Percentiles rank a stretch among this genome's conserved stretches.
phyloP scores from a whole-genome alignment of 441 rosid species.

The Adansonia madagascariensis region DNA sequence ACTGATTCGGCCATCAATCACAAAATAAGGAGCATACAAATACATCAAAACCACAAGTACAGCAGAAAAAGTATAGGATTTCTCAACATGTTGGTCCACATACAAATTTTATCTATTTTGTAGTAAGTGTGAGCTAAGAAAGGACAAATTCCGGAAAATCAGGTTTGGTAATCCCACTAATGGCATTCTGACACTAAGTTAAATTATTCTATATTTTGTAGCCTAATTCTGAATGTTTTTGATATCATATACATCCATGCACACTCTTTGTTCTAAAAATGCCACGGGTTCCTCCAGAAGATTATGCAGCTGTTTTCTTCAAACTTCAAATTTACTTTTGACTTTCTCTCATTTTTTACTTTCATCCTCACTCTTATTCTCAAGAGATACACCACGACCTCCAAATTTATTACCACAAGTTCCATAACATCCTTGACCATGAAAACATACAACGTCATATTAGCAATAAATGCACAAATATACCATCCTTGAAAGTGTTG shows the following conservation, averaged over 20 bases:
- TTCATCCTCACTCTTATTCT: slow-evolving; percentile 16
- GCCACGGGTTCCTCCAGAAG: background rate
- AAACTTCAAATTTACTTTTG: slow-evolving; percentile 6
- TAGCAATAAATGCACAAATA: slow-evolving; percentile 13
- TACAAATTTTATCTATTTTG: slow-evolving; percentile 8
- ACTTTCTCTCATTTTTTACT: background rate
- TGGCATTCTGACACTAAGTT: background rate
- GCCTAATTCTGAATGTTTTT: background rate
- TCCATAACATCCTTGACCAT: background rate
- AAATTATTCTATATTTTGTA: background rate
- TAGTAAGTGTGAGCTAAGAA: background rate
- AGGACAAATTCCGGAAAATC: background rate
- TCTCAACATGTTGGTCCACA: background rate
- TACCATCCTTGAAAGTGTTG: background rate
- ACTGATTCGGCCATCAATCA: background rate
- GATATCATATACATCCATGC: background rate
- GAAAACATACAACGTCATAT: background rate
- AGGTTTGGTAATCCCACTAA: background rate
- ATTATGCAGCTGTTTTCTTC: slow-evolving; percentile 8
- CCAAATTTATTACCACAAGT: background rate
- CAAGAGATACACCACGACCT: background rate
- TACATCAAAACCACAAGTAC: background rate
- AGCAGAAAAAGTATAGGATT: background rate
- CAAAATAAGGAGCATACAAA: slow-evolving; percentile 16
- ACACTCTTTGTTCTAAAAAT: slow-evolving; percentile 14